phyloP scores from a whole-genome alignment of 345 rosid genomes.

The Alliaria petiolata region DNA sequence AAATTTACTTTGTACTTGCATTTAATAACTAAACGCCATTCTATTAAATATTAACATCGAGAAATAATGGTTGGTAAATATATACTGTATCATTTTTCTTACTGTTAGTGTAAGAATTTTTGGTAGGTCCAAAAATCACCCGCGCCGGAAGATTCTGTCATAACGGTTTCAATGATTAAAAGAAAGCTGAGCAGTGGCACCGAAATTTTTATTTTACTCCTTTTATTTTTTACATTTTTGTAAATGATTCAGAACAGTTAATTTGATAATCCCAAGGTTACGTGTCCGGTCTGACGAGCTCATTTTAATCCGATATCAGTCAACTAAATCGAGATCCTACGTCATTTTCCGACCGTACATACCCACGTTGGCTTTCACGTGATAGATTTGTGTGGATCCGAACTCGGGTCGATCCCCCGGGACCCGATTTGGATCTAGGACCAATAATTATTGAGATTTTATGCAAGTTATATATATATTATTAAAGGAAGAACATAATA shows the following conservation, averaged over 20 bases:
- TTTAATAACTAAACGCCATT: too few species aligned
- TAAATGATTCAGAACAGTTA: too few species aligned
- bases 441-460: not conserved
- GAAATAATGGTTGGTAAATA: not conserved
- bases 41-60: too few species aligned
- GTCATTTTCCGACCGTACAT: slow-evolving; percentile 23
- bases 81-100: not conserved
- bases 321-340: not conserved
- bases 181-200: not conserved
- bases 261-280: not conserved
- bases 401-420: not conserved
- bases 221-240: too few species aligned
- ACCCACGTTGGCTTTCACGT: slow-evolving; percentile 18
- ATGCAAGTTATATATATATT: too few species aligned
- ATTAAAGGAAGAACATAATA: too few species aligned
- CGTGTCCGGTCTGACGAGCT: too few species aligned
- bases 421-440: not conserved
- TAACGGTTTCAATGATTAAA: slow-evolving; percentile 10
- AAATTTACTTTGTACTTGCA: too few species aligned
- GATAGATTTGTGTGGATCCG: not conserved
- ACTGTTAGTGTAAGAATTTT: not conserved
- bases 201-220: not conserved
- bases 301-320: not conserved
- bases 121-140: not conserved
- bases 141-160: slow-evolving; percentile 10